These are phyloP conservation scores for Orbilia blumenaviensis DNA, from an alignment of 2,329 filamentous ascomycete species.

Conservation along the genomic window DNA sequence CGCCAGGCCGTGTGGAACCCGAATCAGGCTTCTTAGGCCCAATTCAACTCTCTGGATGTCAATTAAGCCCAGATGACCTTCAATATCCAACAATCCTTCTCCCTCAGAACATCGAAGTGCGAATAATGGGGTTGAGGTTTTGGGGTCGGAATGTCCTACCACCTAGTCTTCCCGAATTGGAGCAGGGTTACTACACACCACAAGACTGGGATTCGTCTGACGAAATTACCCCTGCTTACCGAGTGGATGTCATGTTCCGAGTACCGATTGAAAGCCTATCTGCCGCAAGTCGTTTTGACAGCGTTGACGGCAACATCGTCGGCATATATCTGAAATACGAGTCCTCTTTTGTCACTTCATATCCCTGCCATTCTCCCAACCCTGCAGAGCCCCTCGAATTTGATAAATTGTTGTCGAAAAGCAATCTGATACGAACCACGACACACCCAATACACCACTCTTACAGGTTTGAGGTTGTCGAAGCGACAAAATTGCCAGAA, in stretches of 20 bases:
- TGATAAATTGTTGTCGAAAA: conserved; percentile 1
- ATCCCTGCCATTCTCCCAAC: conserved; percentile 16
- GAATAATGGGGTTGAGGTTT: conserved; percentile 46
- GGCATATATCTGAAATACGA: conserved; percentile 55
- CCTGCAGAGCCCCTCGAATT: not conserved
- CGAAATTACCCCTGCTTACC: conserved; percentile 63
- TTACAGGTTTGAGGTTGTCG: conserved; percentile 3
- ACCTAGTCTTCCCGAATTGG: not conserved
- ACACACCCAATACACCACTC: conserved; percentile 29
- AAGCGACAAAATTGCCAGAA: conserved; percentile 25
- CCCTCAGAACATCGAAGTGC: conserved; percentile 62
- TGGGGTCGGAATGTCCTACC: conserved; percentile 62
- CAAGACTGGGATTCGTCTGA: conserved; percentile 63
- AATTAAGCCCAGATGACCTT: conserved; percentile 71
- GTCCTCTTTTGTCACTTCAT: conserved; percentile 40
- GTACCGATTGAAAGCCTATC: conserved; percentile 62
- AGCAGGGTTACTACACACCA: conserved; percentile 61
- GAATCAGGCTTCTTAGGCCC: conserved; percentile 71
- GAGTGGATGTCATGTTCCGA: conserved; percentile 39
- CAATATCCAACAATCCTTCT: conserved; percentile 69
- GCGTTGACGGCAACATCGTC: conserved; percentile 58
- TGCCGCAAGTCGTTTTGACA: conserved; percentile 23
- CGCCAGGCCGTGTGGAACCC: conserved; percentile 69
- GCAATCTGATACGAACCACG: not conserved
- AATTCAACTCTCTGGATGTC: conserved; percentile 63